Base-by-base conservation (phyloP, 306 rosid species). In the Rubus parviflorus region DNA sequence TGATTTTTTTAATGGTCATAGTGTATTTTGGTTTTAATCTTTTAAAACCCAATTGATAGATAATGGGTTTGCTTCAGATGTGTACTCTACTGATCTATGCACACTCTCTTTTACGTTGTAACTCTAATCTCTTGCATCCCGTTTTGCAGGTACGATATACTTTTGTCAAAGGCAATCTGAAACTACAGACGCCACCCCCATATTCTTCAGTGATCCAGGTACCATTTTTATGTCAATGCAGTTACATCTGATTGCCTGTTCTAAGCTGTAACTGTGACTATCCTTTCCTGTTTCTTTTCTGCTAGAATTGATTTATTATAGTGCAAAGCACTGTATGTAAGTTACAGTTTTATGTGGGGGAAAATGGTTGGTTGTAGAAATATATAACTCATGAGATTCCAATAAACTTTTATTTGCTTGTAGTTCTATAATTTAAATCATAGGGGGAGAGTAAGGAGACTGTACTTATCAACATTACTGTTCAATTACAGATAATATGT, bases 131-230 rank as follows among this genome's bases (percentile, higher is more conserved):
- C 47, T 52, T 76, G 74, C 54, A 51, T 64, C 43, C 43, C 38
- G 73, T 37, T 65, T 58, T 76, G 64, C 84, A 92, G 98, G 93
- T 90, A 76, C 90, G 78, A 76, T 92, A 92, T 80, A 95, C 97
- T 69, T 92, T 92, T 58, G 83, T 83, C 56, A 92, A 89, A 81
- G 97, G 98, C 54, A 84, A 78, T 79, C 72, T 88, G 85, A 84
- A 86, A 80, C 88, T 95, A 85, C 88, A 87, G 79, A 88, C 84
- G 97, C 98, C 96, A 30, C 90, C 97, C 16, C 68, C 83, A 23
- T 92, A 90, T 80, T 90, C 98, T 23, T 83, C 86, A 49, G 89
- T 89, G 75, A 95, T 95, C 82, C 98, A 95, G 97, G 98, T 95
- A 89, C 53, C 56, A 30, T 76, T 51, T 81, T 54, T 67, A 68